A percentile compares a stretch with the other conserved stretches of the same genome.
Evolutionary conservation across 2,329 filamentous ascomycete species (phyloP).

Genomic region (Trematosphaeria pertusa): DNA sequence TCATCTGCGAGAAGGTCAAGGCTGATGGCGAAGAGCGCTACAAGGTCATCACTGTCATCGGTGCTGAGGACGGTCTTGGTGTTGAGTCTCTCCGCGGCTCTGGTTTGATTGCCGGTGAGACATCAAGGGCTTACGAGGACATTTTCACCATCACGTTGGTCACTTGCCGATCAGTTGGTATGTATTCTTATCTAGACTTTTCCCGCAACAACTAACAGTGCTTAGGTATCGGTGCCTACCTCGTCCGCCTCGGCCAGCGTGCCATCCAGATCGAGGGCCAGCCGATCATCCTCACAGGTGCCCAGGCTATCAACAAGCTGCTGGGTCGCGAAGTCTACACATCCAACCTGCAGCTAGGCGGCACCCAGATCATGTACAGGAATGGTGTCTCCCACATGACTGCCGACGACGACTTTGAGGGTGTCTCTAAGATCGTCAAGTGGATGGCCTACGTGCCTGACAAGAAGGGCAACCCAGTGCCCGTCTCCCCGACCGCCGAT

Average conservation of each 20-base stretch:
- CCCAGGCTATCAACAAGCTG: slow-evolving; percentile 96
- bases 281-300: slow-evolving; percentile 97
- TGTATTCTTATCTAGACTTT: slow-evolving; percentile 11
- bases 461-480: slow-evolving; percentile 89
- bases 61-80: slow-evolving; percentile 93
- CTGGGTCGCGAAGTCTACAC: slow-evolving; percentile 98
- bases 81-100: slow-evolving; percentile 97
- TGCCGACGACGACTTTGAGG: slow-evolving; percentile 95
- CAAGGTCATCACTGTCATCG: slow-evolving; percentile 93
- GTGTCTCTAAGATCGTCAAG: slow-evolving; percentile 96
- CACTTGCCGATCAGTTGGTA: slow-evolving; percentile 95
- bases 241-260: slow-evolving; percentile 96
- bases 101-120: slow-evolving; percentile 97
- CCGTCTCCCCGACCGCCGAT: slow-evolving; percentile 86
- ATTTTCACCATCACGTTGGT: slow-evolving; percentile 98
- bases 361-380: slow-evolving; percentile 99
- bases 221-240: slow-evolving; percentile 91
- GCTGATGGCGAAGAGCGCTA: slow-evolving; percentile 90
- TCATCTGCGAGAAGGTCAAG: slow-evolving; percentile 85
- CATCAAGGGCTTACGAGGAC: slow-evolving; percentile 95
- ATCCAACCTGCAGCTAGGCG: slow-evolving; percentile 97
- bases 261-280: slow-evolving; percentile 99
- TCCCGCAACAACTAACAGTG: slow-evolving; percentile 42
- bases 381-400: slow-evolving; percentile 99
- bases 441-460: slow-evolving; percentile 98